Conservation (phyloP, 495 filamentous ascomycete genomes). For the Parmelia sp. region DNA sequence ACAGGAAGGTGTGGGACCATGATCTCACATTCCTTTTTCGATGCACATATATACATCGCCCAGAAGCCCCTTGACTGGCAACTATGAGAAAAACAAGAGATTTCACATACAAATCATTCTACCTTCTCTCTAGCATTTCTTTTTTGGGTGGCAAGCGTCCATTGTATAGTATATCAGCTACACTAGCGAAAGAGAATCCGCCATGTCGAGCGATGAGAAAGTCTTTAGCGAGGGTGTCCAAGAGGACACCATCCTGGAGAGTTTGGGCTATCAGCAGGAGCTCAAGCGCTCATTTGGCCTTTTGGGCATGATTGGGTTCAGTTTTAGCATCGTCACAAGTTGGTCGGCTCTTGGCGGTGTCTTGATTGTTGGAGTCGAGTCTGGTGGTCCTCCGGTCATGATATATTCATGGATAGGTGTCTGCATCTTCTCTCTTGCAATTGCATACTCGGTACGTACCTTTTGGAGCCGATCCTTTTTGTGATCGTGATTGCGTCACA, state of each 20-base stretch:
- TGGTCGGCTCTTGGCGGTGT: constrained; percentile 53
- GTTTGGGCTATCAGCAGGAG: constrained; percentile 50
- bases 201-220: constrained; percentile 21
- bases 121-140: background rate
- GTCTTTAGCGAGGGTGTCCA: constrained; percentile 28
- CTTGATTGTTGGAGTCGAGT: constrained; percentile 49
- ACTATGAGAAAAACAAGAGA: background rate
- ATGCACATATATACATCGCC: background rate
- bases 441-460: constrained; percentile 50
- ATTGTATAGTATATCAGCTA: background rate
- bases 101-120: background rate
- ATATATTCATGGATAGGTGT: constrained; percentile 51
- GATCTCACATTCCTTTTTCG: background rate
- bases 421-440: constrained; percentile 43
- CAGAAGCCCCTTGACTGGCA: background rate
- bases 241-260: constrained; percentile 41
- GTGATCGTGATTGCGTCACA: too few species aligned
- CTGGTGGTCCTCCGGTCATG: constrained; percentile 53
- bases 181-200: background rate
- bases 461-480: too few species aligned
- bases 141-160: background rate
- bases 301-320: constrained; percentile 55
- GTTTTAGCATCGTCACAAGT: constrained; percentile 54
- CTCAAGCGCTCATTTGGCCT: constrained; percentile 53
- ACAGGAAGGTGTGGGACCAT: constrained; percentile 15